Conservation (phyloP, 176 grass and related monocot genomes). For the Rhynchospora tenuis region DNA sequence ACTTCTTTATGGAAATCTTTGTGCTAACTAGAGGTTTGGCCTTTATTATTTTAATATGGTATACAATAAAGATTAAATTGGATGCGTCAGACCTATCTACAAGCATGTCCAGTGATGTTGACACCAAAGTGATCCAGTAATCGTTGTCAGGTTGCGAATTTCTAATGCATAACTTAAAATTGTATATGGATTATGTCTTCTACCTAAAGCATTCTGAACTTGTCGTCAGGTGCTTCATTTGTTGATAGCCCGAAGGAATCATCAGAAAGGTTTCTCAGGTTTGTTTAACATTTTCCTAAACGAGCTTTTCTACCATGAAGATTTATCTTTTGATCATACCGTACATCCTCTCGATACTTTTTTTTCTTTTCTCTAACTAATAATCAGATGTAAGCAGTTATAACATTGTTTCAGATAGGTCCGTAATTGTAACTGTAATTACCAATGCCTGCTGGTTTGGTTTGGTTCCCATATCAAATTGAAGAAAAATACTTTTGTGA, state of each 20-base stretch:
- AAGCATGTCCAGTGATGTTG: neutral
- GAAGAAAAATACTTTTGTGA: neutral
- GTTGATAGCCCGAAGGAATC: conserved; percentile 20
- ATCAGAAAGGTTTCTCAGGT: conserved; percentile 36
- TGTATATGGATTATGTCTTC: neutral
- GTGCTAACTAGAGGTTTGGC: neutral
- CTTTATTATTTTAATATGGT: neutral
- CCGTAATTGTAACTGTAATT: neutral
- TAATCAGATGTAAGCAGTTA: neutral
- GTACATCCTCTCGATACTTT: neutral
- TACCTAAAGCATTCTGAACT: conserved; percentile 10
- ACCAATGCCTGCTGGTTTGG: neutral
- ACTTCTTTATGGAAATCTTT: neutral
- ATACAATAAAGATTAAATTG: neutral
- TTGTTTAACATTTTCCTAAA: conserved; percentile 9
- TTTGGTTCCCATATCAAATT: neutral
- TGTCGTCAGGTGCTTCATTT: conserved; percentile 28
- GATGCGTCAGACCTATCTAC: neutral
- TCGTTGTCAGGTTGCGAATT: neutral
- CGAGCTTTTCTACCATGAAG: neutral
- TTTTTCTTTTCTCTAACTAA: neutral
- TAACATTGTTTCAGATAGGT: neutral
- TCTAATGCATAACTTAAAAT: neutral
- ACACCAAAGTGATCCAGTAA: neutral
- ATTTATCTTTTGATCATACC: neutral